These are phyloP conservation scores for Sambucus nigra DNA, from an alignment of 129 eudicot genomes.

Conservation along the genomic window DNA sequence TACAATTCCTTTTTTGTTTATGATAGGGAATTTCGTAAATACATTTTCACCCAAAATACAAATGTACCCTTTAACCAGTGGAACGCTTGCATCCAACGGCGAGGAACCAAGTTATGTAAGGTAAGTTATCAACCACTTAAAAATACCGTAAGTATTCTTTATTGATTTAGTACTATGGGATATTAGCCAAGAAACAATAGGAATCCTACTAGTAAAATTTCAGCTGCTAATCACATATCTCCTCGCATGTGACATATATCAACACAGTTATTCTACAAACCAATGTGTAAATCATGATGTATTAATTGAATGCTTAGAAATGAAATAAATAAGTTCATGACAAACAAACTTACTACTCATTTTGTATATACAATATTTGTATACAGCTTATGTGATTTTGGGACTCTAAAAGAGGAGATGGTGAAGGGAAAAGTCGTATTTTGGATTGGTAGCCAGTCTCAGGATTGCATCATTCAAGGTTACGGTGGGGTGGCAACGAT, in stretches of 20 bases:
- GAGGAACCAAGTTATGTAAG: too few relatives aligned
- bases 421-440: slow-evolving; percentile 65
- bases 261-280: too few relatives aligned
- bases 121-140: slow-evolving; percentile 8
- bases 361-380: too few relatives aligned
- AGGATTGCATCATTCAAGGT: slow-evolving; percentile 27
- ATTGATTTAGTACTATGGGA: background rate
- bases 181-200: too few relatives aligned
- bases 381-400: slow-evolving; percentile 49
- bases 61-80: slow-evolving; percentile 54
- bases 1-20: background rate
- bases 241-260: too few relatives aligned
- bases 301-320: too few relatives aligned
- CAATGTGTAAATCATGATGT: too few relatives aligned
- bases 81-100: slow-evolving; percentile 41
- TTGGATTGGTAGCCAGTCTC: slow-evolving; percentile 35
- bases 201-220: too few relatives aligned
- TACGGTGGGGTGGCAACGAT: slow-evolving; percentile 41
- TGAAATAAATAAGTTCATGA: too few relatives aligned
- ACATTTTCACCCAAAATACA: slow-evolving; percentile 40
- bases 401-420: slow-evolving; percentile 24
- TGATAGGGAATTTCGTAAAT: slow-evolving; percentile 56
- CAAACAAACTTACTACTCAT: too few relatives aligned
- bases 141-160: slow-evolving; percentile 43
- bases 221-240: too few relatives aligned